A percentile compares a stretch with the other conserved stretches of the same genome.
Evolutionary conservation across 164 flowering plant species (phyloP).

Genomic region (Magnolia sinica): DNA sequence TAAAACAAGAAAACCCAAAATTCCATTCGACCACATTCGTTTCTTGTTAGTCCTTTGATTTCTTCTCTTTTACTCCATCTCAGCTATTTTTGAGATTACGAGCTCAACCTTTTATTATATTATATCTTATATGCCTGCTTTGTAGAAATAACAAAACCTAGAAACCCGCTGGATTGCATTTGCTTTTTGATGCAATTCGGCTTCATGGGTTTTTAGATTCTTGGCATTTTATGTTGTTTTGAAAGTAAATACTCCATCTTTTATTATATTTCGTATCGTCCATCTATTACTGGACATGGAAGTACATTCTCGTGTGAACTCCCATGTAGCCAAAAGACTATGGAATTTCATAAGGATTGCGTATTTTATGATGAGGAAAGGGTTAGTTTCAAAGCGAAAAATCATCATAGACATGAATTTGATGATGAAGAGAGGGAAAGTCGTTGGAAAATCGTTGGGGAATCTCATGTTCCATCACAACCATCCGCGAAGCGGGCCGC

Average conservation of each 20-base stretch:
- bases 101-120: not conserved
- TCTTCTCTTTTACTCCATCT: not conserved
- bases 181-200: too few species aligned
- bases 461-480: constrained; percentile 34
- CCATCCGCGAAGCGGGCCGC: constrained; percentile 15
- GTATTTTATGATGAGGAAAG: constrained; percentile 50
- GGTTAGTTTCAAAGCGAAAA: constrained; percentile 46
- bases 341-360: constrained; percentile 47
- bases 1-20: constrained; percentile 2
- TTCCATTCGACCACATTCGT: not conserved
- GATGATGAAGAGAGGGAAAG: constrained; percentile 50
- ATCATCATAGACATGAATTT: constrained; percentile 46
- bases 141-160: too few species aligned
- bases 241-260: too few species aligned
- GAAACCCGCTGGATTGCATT: too few species aligned
- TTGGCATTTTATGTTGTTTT: too few species aligned
- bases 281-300: constrained; percentile 17
- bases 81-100: not conserved
- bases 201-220: too few species aligned
- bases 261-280: too few species aligned
- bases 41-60: not conserved
- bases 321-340: constrained; percentile 39
- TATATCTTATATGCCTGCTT: too few species aligned
- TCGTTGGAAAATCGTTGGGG: constrained; percentile 31
- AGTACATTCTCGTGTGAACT: constrained; percentile 26